Evolutionary conservation across 345 rosid species (phyloP), one percentile per base, ranked within the genome.

Genomic region (Citrus hindsii): DNA sequence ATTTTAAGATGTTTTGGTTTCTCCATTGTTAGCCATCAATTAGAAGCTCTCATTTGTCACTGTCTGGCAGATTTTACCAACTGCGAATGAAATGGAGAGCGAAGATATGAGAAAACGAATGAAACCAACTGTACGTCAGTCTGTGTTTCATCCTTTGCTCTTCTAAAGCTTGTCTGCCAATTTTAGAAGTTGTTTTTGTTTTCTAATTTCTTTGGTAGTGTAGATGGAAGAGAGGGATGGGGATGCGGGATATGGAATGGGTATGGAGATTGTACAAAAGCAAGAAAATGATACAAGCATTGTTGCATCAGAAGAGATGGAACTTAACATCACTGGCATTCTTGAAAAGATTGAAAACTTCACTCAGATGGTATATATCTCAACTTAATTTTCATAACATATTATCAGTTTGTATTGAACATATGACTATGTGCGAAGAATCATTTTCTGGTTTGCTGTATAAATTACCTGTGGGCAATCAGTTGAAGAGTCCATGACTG

Each of bases 231-330:
- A 85, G 78, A 82, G 75, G 67, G 89, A 86, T 69, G 80, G 60
- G 67, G 83, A 83, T 48, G 59, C n/a, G 3, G 82, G 73, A 61
- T 86, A 88, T 60, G 88, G 65, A 79, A 79, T 73, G 9, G 59
- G 75, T 40, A 4, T 75, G 35, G 90, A 86, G 79, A 79, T 76
- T 48, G 76, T 35, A 59, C 94, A 86, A 77, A 90, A 81, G 37
- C 92, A 90, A 80, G 92, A 87, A 83, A 72, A 82, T 18, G 92
- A 92, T 83, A 58, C 87, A 4, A 82, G 79, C 58, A 55, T 83
- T 56, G 81, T 73, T 56, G 95, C 86, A 51, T 96, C 98, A 75
- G 98, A 91, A 76, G 99, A 94, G 84, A 88, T 92, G 89, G 94
- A 94, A 67, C 88, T 83, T 63, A 85, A 77, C 73, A 88, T 92